Conservation (phyloP, 1,284 basidiomycete genomes). For the Cerioporus squamosus region DNA sequence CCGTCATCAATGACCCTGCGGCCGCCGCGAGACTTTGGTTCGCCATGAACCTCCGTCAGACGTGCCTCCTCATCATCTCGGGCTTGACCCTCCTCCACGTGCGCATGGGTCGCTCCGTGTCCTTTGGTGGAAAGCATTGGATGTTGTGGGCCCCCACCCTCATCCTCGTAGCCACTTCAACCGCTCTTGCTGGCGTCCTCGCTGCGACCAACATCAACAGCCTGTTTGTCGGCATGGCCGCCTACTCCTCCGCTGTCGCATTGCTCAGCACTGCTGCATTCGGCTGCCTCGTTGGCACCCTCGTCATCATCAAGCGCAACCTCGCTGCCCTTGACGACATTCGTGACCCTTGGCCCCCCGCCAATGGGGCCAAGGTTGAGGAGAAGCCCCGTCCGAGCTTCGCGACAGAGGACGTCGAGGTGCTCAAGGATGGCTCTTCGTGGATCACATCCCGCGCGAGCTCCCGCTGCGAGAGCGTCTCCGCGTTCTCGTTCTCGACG, state of each 20-base stretch:
- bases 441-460: slow-evolving; percentile 73
- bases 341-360: slow-evolving; percentile 59
- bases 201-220: slow-evolving; percentile 54
- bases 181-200: slow-evolving; percentile 59
- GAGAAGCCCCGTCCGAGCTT: slow-evolving; percentile 63
- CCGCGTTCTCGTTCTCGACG: slow-evolving; percentile 73
- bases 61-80: slow-evolving; percentile 63
- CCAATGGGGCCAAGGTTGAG: slow-evolving; percentile 42
- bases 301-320: slow-evolving; percentile 66
- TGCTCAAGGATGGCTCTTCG: slow-evolving; percentile 68
- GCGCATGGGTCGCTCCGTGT: slow-evolving; percentile 66
- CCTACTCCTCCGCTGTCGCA: slow-evolving; percentile 58
- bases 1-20: slow-evolving; percentile 48
- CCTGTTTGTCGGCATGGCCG: slow-evolving; percentile 63
- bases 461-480: slow-evolving; percentile 60
- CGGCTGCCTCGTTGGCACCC: slow-evolving; percentile 57
- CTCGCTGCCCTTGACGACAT: slow-evolving; percentile 54
- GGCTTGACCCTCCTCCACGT: slow-evolving; percentile 68
- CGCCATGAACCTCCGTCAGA: slow-evolving; percentile 63
- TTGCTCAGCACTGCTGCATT: slow-evolving; percentile 56
- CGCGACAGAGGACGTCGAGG: slow-evolving; percentile 69
- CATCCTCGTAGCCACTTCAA: slow-evolving; percentile 57
- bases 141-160: slow-evolving; percentile 68
- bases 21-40: slow-evolving; percentile 66
- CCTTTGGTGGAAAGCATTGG: slow-evolving; percentile 69